Base-by-base conservation (phyloP, 768 basidiomycete species). In the Lactarius deliciosus region DNA sequence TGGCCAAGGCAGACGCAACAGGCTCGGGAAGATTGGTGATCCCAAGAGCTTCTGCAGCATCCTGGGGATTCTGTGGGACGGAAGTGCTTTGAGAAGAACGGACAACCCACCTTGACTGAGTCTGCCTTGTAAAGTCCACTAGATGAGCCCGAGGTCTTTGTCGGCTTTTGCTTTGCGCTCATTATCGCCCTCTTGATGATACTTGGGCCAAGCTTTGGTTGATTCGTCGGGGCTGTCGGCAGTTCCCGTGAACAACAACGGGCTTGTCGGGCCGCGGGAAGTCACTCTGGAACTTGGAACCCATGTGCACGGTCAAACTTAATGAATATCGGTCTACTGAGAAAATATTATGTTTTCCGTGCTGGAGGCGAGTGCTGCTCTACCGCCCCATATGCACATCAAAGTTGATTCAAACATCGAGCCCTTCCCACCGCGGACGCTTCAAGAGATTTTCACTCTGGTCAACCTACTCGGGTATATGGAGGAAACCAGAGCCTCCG, bases 11-110 rank as follows among this genome's bases (percentile, higher is more conserved):
- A 5, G 87, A 87, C 5, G 94, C 91, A 30, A 97, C 91, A 3
- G 82, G 74, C 61, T 96, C 93, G 2, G 91, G 80, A 50, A 99
- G 77, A 57, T 77, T 88, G 16, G 86, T 78, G 64, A 98, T 87
- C 66, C 87, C 88, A 38, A 97, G 77, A 0, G 90, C 89, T 70
- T 98, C 96, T 38, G 97, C 95, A 56, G 90, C 88, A 79, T 98
- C 95, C 95, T 96, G 30, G 73, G 41, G 55, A 50, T 55, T 18
- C 61, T 43, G 45, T 63, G 45, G 38, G 64, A 34, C 22, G 9
- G 59, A 8, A 6, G 15, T 16, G 2, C 20, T 4, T 22, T 40
- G 28, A 43, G 36, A 57, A 40, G 45, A 64, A 38, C 32, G 36
- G 45, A 22, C 36, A 30, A 50, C 63, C 36, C 57, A 66, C 70